phyloP scores from a whole-genome alignment of 208 protist species.

The Crithidia sp. region DNA sequence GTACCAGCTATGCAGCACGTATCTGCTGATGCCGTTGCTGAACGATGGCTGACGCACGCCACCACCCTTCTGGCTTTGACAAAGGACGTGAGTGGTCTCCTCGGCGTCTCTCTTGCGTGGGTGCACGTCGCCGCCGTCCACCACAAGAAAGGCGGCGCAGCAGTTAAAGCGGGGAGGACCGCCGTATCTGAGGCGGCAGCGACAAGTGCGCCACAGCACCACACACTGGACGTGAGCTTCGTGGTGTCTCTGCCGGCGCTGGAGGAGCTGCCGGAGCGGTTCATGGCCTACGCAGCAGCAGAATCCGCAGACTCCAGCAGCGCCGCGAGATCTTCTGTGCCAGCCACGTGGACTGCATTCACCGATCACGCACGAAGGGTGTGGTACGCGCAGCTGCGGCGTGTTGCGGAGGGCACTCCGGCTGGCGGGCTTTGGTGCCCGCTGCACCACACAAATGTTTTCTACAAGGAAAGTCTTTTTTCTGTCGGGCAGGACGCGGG shows the following conservation, averaged over 20 bases:
- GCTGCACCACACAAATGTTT: not conserved
- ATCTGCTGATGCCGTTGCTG: not conserved
- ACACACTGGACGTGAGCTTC: constrained; percentile 8
- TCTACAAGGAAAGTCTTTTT: not conserved
- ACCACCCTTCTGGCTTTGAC: constrained; percentile 13
- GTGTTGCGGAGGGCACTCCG: not conserved
- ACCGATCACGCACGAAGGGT: not conserved
- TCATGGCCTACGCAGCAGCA: not conserved
- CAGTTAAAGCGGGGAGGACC: not conserved
- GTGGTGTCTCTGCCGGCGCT: constrained; percentile 6
- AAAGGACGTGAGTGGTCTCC: constrained; percentile 19
- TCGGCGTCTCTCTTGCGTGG: constrained; percentile 24
- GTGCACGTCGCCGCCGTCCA: constrained; percentile 13
- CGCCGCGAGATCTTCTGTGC: not conserved
- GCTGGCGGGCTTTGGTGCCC: not conserved
- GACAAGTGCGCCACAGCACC: not conserved
- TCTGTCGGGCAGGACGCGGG: not conserved
- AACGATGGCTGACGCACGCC: constrained; percentile 18
- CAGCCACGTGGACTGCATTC: constrained; percentile 1
- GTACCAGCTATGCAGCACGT: not conserved
- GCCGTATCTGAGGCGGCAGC: not conserved
- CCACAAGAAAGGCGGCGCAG: not conserved
- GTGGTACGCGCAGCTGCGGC: constrained; percentile 8
- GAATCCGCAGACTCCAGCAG: no score
- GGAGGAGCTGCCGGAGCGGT: not conserved